Percentiles rank a stretch among this genome's conserved stretches.
These are phyloP conservation scores for Juncus inflexus DNA, from an alignment of 176 grass and related monocot species.

Conservation along the genomic window DNA sequence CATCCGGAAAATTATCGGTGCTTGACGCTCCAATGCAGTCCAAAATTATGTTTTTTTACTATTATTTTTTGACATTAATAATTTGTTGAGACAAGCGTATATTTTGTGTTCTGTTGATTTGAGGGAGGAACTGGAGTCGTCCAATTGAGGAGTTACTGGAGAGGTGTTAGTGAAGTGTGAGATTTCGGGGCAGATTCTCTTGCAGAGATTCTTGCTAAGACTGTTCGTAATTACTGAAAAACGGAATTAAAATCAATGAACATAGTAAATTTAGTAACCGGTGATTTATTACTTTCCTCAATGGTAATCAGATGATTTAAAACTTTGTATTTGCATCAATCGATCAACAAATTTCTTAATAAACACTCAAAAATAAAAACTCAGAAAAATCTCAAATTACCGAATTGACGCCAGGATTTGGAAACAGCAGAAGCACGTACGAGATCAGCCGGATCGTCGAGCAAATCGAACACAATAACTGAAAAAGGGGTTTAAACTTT, in stretches of 20 bases:
- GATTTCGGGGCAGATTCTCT: constrained; percentile 33
- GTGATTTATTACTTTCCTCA: no score
- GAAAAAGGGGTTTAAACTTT: constrained; percentile 1
- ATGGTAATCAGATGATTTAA: no score
- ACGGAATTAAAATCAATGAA: no score
- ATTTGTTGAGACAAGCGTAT: constrained; percentile 29
- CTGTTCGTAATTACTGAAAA: constrained; percentile 39
- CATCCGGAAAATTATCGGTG: constrained; percentile 56
- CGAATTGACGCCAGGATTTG: constrained; percentile 54
- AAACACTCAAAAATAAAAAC: not conserved
- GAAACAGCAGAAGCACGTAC: constrained; percentile 50
- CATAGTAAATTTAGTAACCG: no score
- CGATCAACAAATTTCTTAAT: not conserved
- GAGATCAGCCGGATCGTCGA: constrained; percentile 48
- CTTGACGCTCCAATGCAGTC: constrained; percentile 54
- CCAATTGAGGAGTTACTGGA: not conserved
- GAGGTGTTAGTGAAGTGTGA: constrained; percentile 35
- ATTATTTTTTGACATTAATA: constrained; percentile 8
- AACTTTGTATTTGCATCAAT: no score
- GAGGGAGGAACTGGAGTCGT: constrained; percentile 16
- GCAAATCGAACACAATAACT: constrained; percentile 32
- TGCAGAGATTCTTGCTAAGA: constrained; percentile 51
- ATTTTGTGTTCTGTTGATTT: constrained; percentile 40
- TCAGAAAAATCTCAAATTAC: constrained; percentile 19
- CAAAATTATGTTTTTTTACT: constrained; percentile 13